These are phyloP conservation scores for Wickerhamiella kurtzmanii DNA, from an alignment of 805 yeast genomes.

Conservation along the genomic window DNA sequence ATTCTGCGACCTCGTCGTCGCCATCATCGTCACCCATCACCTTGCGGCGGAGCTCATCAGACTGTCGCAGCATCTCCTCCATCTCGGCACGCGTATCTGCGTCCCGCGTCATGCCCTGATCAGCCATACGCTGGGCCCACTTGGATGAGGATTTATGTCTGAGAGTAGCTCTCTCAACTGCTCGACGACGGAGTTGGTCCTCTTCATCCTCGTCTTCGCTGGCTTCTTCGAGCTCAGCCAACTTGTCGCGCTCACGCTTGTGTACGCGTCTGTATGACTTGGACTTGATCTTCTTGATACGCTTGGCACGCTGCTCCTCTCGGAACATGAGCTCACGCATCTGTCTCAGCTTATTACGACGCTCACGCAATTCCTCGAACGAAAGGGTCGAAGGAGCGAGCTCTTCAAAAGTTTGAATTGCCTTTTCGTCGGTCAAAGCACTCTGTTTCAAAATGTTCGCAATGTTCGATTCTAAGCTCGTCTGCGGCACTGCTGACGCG, in stretches of 20 bases:
- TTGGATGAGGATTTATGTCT: constrained; percentile 77
- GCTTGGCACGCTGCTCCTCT: constrained; percentile 79
- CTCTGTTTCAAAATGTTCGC: constrained; percentile 49
- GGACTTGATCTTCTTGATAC: constrained; percentile 89
- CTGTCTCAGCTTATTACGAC: constrained; percentile 69
- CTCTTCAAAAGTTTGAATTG: constrained; percentile 77
- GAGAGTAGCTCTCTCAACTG: constrained; percentile 82
- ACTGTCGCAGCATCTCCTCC: constrained; percentile 87
- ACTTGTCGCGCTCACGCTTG: constrained; percentile 67
- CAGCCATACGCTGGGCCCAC: constrained; percentile 86
- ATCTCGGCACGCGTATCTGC: constrained; percentile 70
- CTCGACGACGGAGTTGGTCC: constrained; percentile 63
- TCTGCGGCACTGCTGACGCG: constrained; percentile 28
- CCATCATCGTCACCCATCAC: constrained; percentile 56
- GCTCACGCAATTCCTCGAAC: constrained; percentile 60
- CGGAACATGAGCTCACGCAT: constrained; percentile 96
- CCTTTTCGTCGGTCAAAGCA: constrained; percentile 53
- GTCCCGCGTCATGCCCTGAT: constrained; percentile 83
- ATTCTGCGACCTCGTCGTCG: constrained; percentile 24
- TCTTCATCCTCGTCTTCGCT: constrained; percentile 37
- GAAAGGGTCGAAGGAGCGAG: constrained; percentile 69
- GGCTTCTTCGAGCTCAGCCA: constrained; percentile 51
- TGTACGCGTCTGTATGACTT: constrained; percentile 76
- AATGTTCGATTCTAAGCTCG: constrained; percentile 54
- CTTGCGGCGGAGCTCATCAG: constrained; percentile 60